Evolutionary conservation across 2,329 filamentous ascomycete species (phyloP), one percentile per base, ranked within the genome.

Genomic region (Monosporascus sp.): DNA sequence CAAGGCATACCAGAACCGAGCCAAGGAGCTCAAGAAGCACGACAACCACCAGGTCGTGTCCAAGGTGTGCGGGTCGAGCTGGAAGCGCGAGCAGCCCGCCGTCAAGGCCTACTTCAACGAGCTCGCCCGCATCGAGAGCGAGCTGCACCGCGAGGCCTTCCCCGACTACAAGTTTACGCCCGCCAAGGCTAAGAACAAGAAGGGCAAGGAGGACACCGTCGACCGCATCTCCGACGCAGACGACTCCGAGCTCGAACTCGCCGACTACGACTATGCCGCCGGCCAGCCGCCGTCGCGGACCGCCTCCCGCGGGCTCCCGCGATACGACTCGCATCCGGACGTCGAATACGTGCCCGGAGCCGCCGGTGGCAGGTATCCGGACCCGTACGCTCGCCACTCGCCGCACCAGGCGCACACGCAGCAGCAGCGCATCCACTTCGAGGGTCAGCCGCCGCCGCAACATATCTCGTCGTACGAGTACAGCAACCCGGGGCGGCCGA

Each of bases 31-130:
- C 77, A 89, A 88, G 62, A 76, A 83, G 15, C 85, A 94, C 63
- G 93, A 94, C 70, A 97, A 97, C 72, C 93, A 99, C 69, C 93
- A 99, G 69, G 77, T 94, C 37, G 88, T 97, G 25, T 97, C 93
- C 2, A 84, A 85, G 46, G 83, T 94, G n/a, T 90, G 90, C 53
- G 94, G 92, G 27, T 77, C 83, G 52, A 93, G 89, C 64, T 99
- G 94, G 94, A 82, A 84, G 5, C 72, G 90, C 62, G 94, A 97
- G 68, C 79, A 89, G 0, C 73, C 82, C n/a, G 77, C 82, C 44
- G 70, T 97, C 54, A 84, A 87, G 52, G 81, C 86, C 20, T 79
- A 87, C 62, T 99, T 90, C 74, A 89, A 88, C 65, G 76, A 83
- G 17, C 86, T 89, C 75, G 90, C 94, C 22, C 84, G 82, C 63